Evolutionary conservation across 1,284 basidiomycete species (phyloP).

Genomic region (Porodaedalea pini): DNA sequence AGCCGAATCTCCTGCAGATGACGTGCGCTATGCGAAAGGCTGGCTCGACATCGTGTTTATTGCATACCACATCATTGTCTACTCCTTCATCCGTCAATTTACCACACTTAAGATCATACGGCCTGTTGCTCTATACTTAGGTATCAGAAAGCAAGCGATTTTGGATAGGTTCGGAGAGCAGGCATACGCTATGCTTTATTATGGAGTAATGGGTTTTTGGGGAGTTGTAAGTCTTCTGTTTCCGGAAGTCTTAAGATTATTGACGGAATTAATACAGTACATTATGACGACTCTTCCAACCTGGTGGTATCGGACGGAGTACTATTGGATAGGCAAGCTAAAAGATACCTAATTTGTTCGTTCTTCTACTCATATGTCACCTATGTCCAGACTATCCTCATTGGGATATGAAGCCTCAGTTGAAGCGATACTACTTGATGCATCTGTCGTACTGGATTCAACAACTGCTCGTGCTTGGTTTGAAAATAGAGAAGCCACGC

Average conservation of each 20-base stretch:
- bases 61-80: constrained; percentile 86
- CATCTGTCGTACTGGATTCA: constrained; percentile 93
- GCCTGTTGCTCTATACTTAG: constrained; percentile 69
- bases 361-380: background rate
- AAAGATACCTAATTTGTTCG: too few species aligned
- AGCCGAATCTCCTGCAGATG: constrained; percentile 48
- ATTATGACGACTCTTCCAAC: constrained; percentile 87
- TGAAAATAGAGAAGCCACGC: constrained; percentile 88
- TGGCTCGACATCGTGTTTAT: constrained; percentile 82
- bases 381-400: constrained; percentile 70
- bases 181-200: constrained; percentile 84
- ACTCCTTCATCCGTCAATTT: constrained; percentile 85
- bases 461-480: constrained; percentile 83
- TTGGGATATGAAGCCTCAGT: constrained; percentile 80
- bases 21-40: constrained; percentile 73
- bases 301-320: constrained; percentile 84
- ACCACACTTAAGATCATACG: constrained; percentile 68
- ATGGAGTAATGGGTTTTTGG: constrained; percentile 64
- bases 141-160: constrained; percentile 67
- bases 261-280: constrained; percentile 40
- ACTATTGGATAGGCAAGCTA: constrained; percentile 76
- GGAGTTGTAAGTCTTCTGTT: constrained; percentile 63
- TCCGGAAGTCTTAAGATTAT: background rate
- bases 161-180: constrained; percentile 87
- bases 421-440: constrained; percentile 92